phyloP scores from a whole-genome alignment of 805 yeast genomes.

The Wickerhamomyces subpelliculosus region DNA sequence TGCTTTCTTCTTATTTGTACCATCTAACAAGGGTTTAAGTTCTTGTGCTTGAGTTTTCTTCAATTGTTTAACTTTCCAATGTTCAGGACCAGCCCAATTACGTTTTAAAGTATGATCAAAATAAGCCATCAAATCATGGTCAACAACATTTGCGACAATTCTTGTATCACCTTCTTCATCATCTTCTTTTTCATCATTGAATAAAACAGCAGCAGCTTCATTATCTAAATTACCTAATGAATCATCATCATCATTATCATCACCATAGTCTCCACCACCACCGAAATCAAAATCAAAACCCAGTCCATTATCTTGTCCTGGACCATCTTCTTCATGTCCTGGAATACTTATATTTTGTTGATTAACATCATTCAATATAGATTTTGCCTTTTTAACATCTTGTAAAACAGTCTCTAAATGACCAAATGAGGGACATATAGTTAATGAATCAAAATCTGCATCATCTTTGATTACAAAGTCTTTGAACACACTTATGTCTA shows the following conservation, averaged over 20 bases:
- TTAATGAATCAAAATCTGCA: slow-evolving; percentile 22
- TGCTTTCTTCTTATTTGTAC: slow-evolving; percentile 7
- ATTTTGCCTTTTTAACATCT: slow-evolving; percentile 47
- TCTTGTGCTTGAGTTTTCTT: slow-evolving; percentile 28
- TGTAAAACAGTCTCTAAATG: slow-evolving; percentile 52
- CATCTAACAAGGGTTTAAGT: slow-evolving; percentile 2
- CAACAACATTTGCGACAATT: slow-evolving; percentile 31
- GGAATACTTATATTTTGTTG: slow-evolving; percentile 21
- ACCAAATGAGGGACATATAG: slow-evolving; percentile 67
- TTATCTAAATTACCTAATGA: slow-evolving; percentile 18
- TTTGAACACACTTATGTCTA: slow-evolving; percentile 21
- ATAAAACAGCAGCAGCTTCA: slow-evolving; percentile 17
- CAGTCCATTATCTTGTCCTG: background rate
- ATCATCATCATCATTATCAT: slow-evolving; percentile 12
- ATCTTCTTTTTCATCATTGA: slow-evolving; percentile 15
- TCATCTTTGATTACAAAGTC: slow-evolving; percentile 23
- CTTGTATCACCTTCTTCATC: slow-evolving; percentile 16
- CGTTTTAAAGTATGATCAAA: slow-evolving; percentile 64
- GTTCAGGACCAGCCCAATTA: slow-evolving; percentile 90
- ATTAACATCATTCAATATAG: slow-evolving; percentile 34
- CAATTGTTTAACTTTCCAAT: slow-evolving; percentile 74
- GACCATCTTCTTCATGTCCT: slow-evolving; percentile 13
- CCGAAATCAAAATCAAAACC: slow-evolving; percentile 14
- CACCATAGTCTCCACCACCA: slow-evolving; percentile 13
- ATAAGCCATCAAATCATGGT: slow-evolving; percentile 66